Evolutionary conservation across 371 early-diverging fungal genomes (phyloP), one percentile per base, ranked within the genome.

Genomic region (Mycotypha africana): DNA sequence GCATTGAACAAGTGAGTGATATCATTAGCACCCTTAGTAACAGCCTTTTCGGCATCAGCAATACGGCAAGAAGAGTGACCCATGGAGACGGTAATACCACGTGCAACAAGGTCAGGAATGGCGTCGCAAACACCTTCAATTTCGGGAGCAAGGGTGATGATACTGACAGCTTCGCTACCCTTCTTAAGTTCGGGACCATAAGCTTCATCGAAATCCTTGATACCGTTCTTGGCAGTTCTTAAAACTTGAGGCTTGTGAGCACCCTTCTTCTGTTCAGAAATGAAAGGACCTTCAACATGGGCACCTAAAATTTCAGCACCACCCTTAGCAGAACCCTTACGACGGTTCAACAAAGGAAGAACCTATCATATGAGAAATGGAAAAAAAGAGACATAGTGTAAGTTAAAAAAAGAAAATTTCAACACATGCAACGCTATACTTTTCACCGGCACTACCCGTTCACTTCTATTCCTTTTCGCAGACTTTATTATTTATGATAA

Each of bases 1-100:
- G 89, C 88, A 44, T 89, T 87, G 60, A 91, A 92, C 49, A 92
- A 59, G 53, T 92, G 92, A 0, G 92, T 92, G 32, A 90, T 79
- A 38, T 76, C 71, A 9, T 60, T 79, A 22, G 80, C 84, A 15
- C 92, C 92, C 31, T 68, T 67, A 3, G 51, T 53, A 35, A 86
- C 71, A 8, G 88, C 91, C 32, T 70, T 56, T 57, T 85, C 88
- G 10, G 91, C 86, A 47, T 81, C 75, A 10, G 78, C 80, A 33
- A 82, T 79, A 25, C 75, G 71, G 51, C 88, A 85, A 51, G 79
- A 72, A 1, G 90, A 81, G 58, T 91, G 92, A 31, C 91, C 74
- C 32, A 87, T 71, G 22, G 84, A 74, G 21, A 92, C 84, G 20
- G 73, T 74, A 46, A 91, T 77, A 19, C 85, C 86, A 11, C 76